Evolutionary conservation across 768 basidiomycete species (phyloP), one percentile per base, ranked within the genome.

Genomic region (Leccinum longicurvipes): DNA sequence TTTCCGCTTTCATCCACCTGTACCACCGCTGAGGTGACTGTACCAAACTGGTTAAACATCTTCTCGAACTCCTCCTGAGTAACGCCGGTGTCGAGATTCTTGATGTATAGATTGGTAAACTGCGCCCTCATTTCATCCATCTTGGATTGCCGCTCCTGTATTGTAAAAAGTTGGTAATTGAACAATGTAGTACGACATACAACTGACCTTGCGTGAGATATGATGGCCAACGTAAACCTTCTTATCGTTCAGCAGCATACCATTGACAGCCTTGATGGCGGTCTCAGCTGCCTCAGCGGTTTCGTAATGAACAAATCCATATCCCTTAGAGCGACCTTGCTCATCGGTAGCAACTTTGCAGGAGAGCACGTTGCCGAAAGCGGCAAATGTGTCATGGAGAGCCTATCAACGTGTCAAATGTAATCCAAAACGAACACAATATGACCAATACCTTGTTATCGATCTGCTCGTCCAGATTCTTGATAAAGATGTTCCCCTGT

Each of bases 401-500:
- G 97, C 97, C 91, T 93, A 65, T 6, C 27, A 28, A 36, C 2
- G 54, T 53, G 34, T 57, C 32, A 55, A 48, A 31, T n/a, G 24
- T 32, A 44, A 50, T 32, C 9, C n/a, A 4, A 50, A 46, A 4
- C 1, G 2, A 24, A 44, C 0, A 2, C 7, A 29, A 42, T 14
- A 45, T 23, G 3, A 53, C 3, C 15, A 25, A 41, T 53, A 87
- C 90, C 84, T 98, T 98, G 82, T 99, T 98, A 77, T 99, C 97
- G 64, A 98, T 98, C 55, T 80, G 82, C 74, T 96, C 93, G 67
- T 97, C 95, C 63, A 99, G 77, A 77, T 99, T 99, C 80, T 99
- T 99, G 78, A 99, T 98, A 80, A 99, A 99, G 70, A 99, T 93
- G 75, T 99, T 99, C 74, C 97, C 97, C 78, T 98, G 94, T 61